phyloP scores from a whole-genome alignment of 805 yeast species.

The Schwanniomyces occidentalis region DNA sequence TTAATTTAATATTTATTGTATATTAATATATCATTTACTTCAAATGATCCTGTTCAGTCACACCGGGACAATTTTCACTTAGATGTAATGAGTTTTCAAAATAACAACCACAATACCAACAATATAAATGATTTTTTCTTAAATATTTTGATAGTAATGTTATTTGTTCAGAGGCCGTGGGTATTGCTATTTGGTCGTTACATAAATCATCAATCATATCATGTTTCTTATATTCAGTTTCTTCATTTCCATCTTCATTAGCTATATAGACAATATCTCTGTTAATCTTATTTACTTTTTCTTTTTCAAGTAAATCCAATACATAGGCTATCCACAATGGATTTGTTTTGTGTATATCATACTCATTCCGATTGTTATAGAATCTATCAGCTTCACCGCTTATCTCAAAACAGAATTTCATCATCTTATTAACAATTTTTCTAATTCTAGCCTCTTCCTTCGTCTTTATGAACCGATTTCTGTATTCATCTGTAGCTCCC shows the following conservation, averaged over 20 bases:
- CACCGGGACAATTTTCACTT: slow-evolving; percentile 50
- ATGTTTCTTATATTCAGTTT: slow-evolving; percentile 25
- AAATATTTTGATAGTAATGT: slow-evolving; percentile 36
- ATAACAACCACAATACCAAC: slow-evolving; percentile 51
- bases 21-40: background rate
- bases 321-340: slow-evolving; percentile 43
- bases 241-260: slow-evolving; percentile 1
- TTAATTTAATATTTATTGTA: slow-evolving; percentile 1
- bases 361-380: slow-evolving; percentile 19
- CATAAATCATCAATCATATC: slow-evolving; percentile 3
- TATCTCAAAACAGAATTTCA: slow-evolving; percentile 42
- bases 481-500: slow-evolving; percentile 6
- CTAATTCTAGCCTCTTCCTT: slow-evolving; percentile 1
- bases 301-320: slow-evolving; percentile 5
- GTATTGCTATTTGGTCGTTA: too few relatives aligned
- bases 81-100: slow-evolving; percentile 41
- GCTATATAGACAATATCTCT: slow-evolving; percentile 18
- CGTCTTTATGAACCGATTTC: slow-evolving; percentile 1
- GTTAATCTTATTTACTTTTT: slow-evolving; percentile 16
- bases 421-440: slow-evolving; percentile 24
- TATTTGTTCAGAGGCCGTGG: slow-evolving; percentile 28
- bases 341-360: slow-evolving; percentile 28
- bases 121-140: slow-evolving; percentile 41
- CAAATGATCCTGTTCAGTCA: slow-evolving; percentile 42
- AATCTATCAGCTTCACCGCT: slow-evolving; percentile 36